phyloP scores from a whole-genome alignment of 805 yeast genomes.

The Starmerella tilneyi region DNA sequence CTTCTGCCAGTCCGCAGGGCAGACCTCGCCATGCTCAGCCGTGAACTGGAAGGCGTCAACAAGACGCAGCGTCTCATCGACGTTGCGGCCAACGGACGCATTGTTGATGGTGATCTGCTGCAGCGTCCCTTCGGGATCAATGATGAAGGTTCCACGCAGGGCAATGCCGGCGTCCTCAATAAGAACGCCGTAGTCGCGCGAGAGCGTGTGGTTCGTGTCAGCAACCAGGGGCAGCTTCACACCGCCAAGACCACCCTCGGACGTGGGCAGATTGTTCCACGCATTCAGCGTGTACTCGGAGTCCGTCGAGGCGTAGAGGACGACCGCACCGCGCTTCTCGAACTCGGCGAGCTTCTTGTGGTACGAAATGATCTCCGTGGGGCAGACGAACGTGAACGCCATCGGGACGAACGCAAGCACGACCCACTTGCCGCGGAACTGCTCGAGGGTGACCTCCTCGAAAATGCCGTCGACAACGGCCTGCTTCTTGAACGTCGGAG shows the following conservation, averaged over 20 bases:
- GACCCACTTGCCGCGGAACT: conserved; percentile 97
- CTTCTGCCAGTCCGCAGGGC: conserved; percentile 99
- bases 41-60: conserved; percentile 99
- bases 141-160: conserved; percentile 94
- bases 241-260: conserved; percentile 97
- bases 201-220: conserved; percentile 90
- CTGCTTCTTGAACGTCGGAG: conserved; percentile 90
- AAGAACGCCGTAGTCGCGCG: conserved; percentile 95
- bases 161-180: conserved; percentile 94
- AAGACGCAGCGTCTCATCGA: conserved; percentile 94
- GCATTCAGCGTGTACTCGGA: conserved; percentile 96
- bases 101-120: conserved; percentile 98
- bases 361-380: conserved; percentile 98
- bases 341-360: conserved; percentile 90
- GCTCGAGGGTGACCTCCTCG: conserved; percentile 89
- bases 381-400: conserved; percentile 99
- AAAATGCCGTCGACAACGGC: conserved; percentile 95
- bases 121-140: conserved; percentile 88
- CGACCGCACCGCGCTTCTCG: conserved; percentile 73
- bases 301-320: conserved; percentile 94
- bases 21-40: conserved; percentile 97
- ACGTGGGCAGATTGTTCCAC: conserved; percentile 94
- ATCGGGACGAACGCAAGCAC: conserved; percentile 92
- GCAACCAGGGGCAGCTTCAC: conserved; percentile 90
- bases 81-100: conserved; percentile 98